Evolutionary conservation across 2,329 filamentous ascomycete genomes (phyloP), one percentile per base, ranked within the genome.

Genomic region (Cercospora zeae-maydis): DNA sequence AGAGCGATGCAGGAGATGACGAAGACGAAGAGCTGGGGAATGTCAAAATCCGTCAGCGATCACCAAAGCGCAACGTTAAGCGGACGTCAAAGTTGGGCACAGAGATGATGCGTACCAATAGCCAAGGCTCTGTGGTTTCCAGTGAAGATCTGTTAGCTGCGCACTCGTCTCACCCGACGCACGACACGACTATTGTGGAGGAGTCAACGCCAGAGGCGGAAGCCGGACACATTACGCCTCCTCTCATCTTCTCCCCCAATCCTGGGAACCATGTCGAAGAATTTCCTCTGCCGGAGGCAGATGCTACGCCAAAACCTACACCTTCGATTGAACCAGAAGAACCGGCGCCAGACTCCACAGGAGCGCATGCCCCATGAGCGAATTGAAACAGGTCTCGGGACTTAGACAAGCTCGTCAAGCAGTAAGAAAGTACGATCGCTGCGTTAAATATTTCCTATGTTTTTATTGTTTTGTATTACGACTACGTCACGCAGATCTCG

Each of bases 91-190:
- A 96, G 76, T 84, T 98, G 1, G 92, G 92, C 1, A 95, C 92
- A 55, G 93, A 98, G 76, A 97, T 98, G 93, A 93, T 97, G 91
- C 87, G 93, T 53, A 96, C 93, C 19, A 96, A 96, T 75, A 96
- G 92, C 73, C 89, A 93, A 70, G 93, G 96, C 54, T 96, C 93
- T 72, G 85, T 82, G 42, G 78, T 83, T 51, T 82, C 80, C 7
- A 74, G 79, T 30, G 80, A 82, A 49, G 80, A 82, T 52, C 66
- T 78, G 56, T 68, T 74, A 16, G 64, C 67, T n/a, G 62, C 66
- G 2, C 52, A 55, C 31, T 52, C 51, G 13, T 33, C 63, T n/a
- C 58, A 45, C n/a, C 39, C 53, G 8, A 62, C 62, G 39, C 58
- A 53, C 21, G 59, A 63, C 5, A 39, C 60, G 37, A 64, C 64